Evolutionary conservation across 2,329 filamentous ascomycete species (phyloP).

Genomic region (Diaporthe citrichinensis): DNA sequence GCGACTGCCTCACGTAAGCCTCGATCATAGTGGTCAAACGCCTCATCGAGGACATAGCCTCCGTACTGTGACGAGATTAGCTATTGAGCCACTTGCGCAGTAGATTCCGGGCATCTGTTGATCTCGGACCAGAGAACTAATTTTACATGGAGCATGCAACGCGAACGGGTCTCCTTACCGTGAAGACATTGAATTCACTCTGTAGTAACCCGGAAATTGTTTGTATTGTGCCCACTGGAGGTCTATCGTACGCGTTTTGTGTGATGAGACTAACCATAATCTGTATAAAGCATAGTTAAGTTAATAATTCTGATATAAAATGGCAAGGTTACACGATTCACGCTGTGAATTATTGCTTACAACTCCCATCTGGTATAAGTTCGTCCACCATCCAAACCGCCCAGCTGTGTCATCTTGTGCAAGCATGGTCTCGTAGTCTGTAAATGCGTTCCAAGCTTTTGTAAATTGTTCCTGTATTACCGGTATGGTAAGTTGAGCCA

Average conservation of each 20-base stretch:
- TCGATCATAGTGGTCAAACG: background rate
- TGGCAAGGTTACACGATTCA: background rate
- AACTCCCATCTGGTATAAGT: conserved; percentile 9
- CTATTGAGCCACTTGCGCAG: background rate
- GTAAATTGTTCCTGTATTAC: conserved; percentile 1
- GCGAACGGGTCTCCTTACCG: background rate
- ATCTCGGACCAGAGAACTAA: background rate
- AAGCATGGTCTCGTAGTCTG: background rate
- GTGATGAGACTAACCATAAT: background rate
- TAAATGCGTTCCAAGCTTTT: background rate
- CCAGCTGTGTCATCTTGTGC: conserved; percentile 3
- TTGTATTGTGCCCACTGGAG: background rate
- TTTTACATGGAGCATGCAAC: background rate
- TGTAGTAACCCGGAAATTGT: background rate
- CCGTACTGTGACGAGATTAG: background rate
- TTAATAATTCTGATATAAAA: accelerated
- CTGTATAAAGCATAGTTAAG: background rate
- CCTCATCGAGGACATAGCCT: background rate
- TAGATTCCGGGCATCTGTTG: background rate
- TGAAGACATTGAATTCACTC: background rate
- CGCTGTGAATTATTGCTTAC: background rate
- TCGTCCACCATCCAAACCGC: conserved; percentile 7
- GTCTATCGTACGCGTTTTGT: background rate
- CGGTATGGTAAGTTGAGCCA: background rate
- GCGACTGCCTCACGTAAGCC: background rate